Evolutionary conservation across 345 rosid species (phyloP).

Genomic region (Angophora floribunda): DNA sequence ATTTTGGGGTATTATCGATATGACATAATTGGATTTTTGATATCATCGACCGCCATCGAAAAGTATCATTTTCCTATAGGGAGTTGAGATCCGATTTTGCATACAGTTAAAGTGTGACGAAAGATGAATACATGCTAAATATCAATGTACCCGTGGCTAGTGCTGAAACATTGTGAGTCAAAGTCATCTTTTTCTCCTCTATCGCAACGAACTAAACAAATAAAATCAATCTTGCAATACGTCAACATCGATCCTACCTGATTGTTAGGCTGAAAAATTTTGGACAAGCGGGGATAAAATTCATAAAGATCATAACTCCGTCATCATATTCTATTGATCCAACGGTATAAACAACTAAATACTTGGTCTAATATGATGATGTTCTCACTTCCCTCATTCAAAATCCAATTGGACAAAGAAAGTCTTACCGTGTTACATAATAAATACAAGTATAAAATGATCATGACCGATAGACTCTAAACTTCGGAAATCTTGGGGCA

Average conservation of each 20-base stretch:
- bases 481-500: accelerated
- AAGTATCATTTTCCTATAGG: not conserved
- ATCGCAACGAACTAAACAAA: not conserved
- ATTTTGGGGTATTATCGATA: not conserved
- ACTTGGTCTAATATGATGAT: not conserved
- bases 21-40: not conserved
- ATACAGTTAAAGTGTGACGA: not conserved
- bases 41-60: accelerated
- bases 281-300: not conserved
- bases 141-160: not conserved
- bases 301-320: not conserved
- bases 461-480: not conserved
- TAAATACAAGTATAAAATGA: not conserved
- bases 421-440: not conserved
- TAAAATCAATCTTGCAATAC: not conserved
- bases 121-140: not conserved
- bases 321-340: accelerated
- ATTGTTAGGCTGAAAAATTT: not conserved
- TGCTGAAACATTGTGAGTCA: not conserved
- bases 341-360: not conserved
- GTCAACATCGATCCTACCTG: not conserved
- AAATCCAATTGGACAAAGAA: not conserved
- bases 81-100: not conserved
- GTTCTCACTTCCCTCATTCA: accelerated
- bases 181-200: not conserved